Conservation (phyloP, 1,284 basidiomycete species). For the Ceratobasidium theobromae region DNA sequence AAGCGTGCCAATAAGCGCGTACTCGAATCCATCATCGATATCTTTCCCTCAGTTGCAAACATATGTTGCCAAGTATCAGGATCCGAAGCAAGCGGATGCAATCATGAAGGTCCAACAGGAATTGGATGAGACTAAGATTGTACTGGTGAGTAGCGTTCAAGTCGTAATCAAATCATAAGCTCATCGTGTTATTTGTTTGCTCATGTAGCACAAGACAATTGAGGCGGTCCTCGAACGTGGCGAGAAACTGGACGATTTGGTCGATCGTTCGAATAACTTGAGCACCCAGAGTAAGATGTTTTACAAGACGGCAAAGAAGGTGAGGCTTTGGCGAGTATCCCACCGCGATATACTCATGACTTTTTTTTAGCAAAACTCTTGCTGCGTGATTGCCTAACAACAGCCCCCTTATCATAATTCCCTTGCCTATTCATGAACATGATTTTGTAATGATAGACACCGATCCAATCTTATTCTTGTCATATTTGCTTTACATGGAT, state of each 20-base stretch:
- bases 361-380: slow-evolving; percentile 63
- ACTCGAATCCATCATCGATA: slow-evolving; percentile 61
- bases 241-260: slow-evolving; percentile 96
- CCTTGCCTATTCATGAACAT: no score
- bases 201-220: slow-evolving; percentile 91
- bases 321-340: slow-evolving; percentile 44
- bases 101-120: slow-evolving; percentile 99
- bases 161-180: background rate
- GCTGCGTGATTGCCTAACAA: slow-evolving; percentile 55
- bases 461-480: slow-evolving; percentile 24
- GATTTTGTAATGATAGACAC: slow-evolving; percentile 30
- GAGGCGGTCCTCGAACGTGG: slow-evolving; percentile 95
- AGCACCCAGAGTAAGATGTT: slow-evolving; percentile 94
- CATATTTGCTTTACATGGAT: slow-evolving; percentile 1
- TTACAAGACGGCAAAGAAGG: slow-evolving; percentile 92
- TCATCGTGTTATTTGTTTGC: background rate
- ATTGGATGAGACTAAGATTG: slow-evolving; percentile 98
- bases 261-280: slow-evolving; percentile 90
- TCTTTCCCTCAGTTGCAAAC: slow-evolving; percentile 71
- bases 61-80: slow-evolving; percentile 94
- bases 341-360: slow-evolving; percentile 7
- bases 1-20: slow-evolving; percentile 72
- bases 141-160: slow-evolving; percentile 80
- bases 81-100: slow-evolving; percentile 95
- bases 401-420: background rate